Conservation (phyloP, 1,139 yeast genomes). For the Scheffersomyces illinoinensis region DNA sequence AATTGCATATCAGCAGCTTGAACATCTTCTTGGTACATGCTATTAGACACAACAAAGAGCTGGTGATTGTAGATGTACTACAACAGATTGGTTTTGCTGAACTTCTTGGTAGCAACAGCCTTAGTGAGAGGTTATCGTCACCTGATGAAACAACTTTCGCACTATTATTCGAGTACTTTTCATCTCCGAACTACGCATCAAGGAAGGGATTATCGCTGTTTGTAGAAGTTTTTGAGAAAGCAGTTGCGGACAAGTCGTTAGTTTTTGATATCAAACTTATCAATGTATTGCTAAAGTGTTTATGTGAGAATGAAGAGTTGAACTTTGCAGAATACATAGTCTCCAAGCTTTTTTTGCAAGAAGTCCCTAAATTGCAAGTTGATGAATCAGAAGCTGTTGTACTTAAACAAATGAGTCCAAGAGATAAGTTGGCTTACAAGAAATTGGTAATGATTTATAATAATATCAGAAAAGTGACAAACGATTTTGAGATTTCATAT, state of each 20-base stretch:
- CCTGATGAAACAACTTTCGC: constrained; percentile 4
- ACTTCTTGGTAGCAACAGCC: neutral
- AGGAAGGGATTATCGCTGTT: neutral
- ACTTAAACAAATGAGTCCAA: constrained; percentile 19
- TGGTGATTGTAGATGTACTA: constrained; percentile 10
- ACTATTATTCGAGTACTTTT: constrained; percentile 6
- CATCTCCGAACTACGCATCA: neutral
- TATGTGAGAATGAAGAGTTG: constrained; percentile 9
- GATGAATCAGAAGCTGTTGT: constrained; percentile 11
- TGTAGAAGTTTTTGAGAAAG: neutral
- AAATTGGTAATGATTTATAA: constrained; percentile 19
- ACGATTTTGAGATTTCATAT: constrained; percentile 8
- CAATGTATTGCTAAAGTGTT: constrained; percentile 17
- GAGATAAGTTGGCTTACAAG: constrained; percentile 17
- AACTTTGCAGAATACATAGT: constrained; percentile 14
- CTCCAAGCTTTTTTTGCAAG: constrained; percentile 4
- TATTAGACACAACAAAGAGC: constrained; percentile 20
- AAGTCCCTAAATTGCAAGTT: constrained; percentile 2
- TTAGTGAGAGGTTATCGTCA: neutral
- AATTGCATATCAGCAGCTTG: constrained; percentile 14
- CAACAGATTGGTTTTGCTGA: neutral
- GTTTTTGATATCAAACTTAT: constrained; percentile 18
- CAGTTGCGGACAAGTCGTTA: neutral
- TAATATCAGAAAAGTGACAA: constrained; percentile 27
- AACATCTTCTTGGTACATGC: constrained; percentile 30